Percentiles rank a stretch among this genome's conserved stretches.
Conservation (phyloP, 257 asterid genomes). For the Jaltomata sinuosa region DNA sequence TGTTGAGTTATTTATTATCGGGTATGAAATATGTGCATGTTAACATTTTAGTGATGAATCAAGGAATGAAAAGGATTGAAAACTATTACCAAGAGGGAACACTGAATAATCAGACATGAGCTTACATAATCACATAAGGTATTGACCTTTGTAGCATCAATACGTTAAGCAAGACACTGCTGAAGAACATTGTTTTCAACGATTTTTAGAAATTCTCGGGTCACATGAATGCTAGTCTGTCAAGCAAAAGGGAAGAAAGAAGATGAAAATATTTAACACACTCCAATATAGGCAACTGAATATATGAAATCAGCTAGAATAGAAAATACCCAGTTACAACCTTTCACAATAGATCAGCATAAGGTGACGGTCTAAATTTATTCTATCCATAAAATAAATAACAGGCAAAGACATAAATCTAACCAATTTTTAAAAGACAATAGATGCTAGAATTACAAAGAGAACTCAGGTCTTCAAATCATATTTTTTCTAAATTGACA, state of each 20-base stretch:
- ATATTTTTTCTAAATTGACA: no score
- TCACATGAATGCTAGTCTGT: constrained; percentile 57
- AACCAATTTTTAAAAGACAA: no score
- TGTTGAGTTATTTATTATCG: not conserved
- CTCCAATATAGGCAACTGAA: not conserved
- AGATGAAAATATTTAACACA: not conserved
- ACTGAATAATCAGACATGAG: constrained; percentile 78
- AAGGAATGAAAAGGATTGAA: not conserved
- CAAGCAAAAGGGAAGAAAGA: not conserved
- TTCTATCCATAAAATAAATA: not conserved
- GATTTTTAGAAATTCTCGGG: constrained; percentile 80
- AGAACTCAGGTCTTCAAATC: no score
- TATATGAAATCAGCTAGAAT: not conserved
- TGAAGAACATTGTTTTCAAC: constrained; percentile 55
- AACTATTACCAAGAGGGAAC: constrained; percentile 61
- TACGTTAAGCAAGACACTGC: constrained; percentile 82
- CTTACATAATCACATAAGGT: constrained; percentile 55
- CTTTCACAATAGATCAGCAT: not conserved
- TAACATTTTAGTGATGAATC: not conserved
- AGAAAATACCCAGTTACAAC: not conserved
- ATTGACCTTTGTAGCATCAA: constrained; percentile 72
- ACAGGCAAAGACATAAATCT: no score
- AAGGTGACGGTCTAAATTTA: not conserved
- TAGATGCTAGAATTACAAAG: no score
- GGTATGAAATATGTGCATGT: not conserved